Percentiles rank a stretch among this genome's conserved stretches.
These are phyloP conservation scores for Geotrichum bryndzae DNA, from an alignment of 1,139 yeast species.

Conservation along the genomic window DNA sequence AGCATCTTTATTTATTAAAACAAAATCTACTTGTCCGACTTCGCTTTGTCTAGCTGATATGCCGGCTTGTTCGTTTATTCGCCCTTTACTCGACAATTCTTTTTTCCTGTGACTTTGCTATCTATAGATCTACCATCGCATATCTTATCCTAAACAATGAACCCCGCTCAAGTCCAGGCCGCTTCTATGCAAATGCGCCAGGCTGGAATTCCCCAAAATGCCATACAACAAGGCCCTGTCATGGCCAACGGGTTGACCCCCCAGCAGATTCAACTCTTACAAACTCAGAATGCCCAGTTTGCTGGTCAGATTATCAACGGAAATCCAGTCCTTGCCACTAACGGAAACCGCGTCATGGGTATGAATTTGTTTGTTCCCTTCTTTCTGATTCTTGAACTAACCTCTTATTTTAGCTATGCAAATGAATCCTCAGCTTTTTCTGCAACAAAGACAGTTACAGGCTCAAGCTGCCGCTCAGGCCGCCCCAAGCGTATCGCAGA, in stretches of 20 bases:
- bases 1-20: background rate
- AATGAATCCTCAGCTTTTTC: conserved; percentile 19
- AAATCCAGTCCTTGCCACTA: conserved; percentile 9
- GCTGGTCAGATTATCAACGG: conserved; percentile 15
- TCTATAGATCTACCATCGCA: background rate
- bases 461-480: conserved; percentile 14
- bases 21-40: too few relatives aligned
- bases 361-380: background rate
- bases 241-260: conserved; percentile 5
- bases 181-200: conserved; percentile 13
- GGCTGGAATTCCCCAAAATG: conserved; percentile 11
- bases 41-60: conserved; percentile 2
- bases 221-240: conserved; percentile 12
- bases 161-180: conserved; percentile 12
- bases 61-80: conserved; percentile 1
- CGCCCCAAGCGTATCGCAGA: conserved; percentile 2
- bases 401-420: conserved; percentile 9
- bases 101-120: background rate
- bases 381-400: background rate
- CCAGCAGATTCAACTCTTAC: conserved; percentile 13
- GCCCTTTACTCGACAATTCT: background rate
- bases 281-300: conserved; percentile 6
- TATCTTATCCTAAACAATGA: background rate
- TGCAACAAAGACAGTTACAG: conserved; percentile 8
- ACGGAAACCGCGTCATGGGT: conserved; percentile 13